Evolutionary conservation across 139 green algal species (phyloP).

Genomic region (Asterochloris erici): DNA sequence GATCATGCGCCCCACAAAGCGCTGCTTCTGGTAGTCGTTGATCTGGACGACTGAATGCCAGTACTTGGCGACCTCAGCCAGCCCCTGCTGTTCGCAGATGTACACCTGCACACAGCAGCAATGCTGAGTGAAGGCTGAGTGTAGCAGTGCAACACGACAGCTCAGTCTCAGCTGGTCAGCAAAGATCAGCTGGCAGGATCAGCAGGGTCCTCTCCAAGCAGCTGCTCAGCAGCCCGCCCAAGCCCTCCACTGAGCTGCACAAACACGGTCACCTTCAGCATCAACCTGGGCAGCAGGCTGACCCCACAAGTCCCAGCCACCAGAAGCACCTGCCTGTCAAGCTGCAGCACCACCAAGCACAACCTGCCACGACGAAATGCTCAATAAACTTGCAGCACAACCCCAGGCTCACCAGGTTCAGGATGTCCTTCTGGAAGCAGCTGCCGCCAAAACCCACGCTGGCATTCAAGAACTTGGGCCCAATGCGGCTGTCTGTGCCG

Average conservation of each 20-base stretch:
- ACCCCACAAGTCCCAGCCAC: background rate
- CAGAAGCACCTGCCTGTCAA: background rate
- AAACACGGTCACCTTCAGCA: too few species aligned
- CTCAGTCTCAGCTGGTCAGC: too few species aligned
- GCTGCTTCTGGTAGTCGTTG: slow-evolving; percentile 99
- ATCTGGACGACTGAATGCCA: slow-evolving; percentile 89
- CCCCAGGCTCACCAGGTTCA: slow-evolving; percentile 69
- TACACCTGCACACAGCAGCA: slow-evolving; percentile 48
- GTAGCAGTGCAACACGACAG: too few species aligned
- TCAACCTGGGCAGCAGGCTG: background rate
- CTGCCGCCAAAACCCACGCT: slow-evolving; percentile 97
- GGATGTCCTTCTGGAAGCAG: slow-evolving; percentile 99
- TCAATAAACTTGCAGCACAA: too few species aligned
- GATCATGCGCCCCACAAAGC: slow-evolving; percentile 95
- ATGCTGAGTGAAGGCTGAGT: too few species aligned
- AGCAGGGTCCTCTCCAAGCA: too few species aligned
- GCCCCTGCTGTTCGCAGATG: slow-evolving; percentile 91
- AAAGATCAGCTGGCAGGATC: too few species aligned
- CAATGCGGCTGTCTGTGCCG: slow-evolving; percentile 94
- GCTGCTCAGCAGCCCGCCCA: too few species aligned
- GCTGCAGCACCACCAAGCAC: too few species aligned
- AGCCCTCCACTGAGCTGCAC: too few species aligned
- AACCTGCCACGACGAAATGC: too few species aligned
- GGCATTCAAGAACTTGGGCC: slow-evolving; percentile 95
- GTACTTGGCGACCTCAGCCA: slow-evolving; percentile 95